Conservation (phyloP, 768 basidiomycete genomes). For the Hericium rajendrae region DNA sequence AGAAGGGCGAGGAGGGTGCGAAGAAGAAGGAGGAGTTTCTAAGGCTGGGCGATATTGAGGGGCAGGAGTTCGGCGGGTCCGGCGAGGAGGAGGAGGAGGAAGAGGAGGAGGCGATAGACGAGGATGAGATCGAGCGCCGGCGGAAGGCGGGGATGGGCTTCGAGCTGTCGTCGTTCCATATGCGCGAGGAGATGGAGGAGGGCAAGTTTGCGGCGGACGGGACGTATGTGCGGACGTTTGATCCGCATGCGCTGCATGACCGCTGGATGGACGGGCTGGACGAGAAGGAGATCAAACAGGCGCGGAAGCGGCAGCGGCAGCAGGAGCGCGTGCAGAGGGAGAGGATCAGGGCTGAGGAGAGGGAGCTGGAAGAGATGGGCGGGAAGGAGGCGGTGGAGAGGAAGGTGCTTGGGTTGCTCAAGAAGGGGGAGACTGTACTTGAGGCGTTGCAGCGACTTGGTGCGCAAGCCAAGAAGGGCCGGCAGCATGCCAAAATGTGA, state of each 20-base stretch:
- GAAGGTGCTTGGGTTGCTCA: constrained; percentile 64
- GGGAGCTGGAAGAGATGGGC: constrained; percentile 59
- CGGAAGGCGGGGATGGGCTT: constrained; percentile 88
- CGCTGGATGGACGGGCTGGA: constrained; percentile 91
- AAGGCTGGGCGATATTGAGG: constrained; percentile 90
- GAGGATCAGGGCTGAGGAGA: constrained; percentile 63
- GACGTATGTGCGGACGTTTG: constrained; percentile 73
- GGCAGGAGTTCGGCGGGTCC: constrained; percentile 74
- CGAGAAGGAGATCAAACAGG: constrained; percentile 78
- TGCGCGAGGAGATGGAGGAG: constrained; percentile 98
- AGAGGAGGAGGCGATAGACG: constrained; percentile 47
- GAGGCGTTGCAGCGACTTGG: constrained; percentile 86
- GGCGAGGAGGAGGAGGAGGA: constrained; percentile 35
- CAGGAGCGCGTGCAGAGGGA: constrained; percentile 66
- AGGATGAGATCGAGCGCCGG: constrained; percentile 67
- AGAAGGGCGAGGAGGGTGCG: constrained; percentile 34
- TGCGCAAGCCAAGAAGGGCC: constrained; percentile 43
- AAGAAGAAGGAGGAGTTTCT: constrained; percentile 66
- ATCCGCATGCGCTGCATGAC: constrained; percentile 89
- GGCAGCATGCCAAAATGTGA: constrained; percentile 17
- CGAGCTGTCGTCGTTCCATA: constrained; percentile 93
- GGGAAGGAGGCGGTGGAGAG: constrained; percentile 54
- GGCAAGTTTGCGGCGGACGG: constrained; percentile 96
- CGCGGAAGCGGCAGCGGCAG: constrained; percentile 63
- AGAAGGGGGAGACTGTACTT: constrained; percentile 85